Base-by-base conservation (phyloP, 1,139 yeast species). In the Kodamaea suecica region DNA sequence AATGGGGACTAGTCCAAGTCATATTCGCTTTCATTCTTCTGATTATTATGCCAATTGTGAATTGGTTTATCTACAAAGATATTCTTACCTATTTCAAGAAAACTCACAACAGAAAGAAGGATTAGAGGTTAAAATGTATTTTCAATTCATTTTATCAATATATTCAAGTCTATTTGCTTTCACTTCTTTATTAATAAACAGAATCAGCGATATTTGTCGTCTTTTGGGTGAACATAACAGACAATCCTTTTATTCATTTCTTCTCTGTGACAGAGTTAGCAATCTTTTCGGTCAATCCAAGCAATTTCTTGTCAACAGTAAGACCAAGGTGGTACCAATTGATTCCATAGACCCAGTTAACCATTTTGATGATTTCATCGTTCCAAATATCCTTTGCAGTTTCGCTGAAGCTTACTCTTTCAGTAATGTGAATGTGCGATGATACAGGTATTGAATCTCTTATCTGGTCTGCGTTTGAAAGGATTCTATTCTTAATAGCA, bases 341-440 rank as follows among this genome's bases (percentile, higher is more conserved):
- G 34, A 78, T 62, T 16, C 78, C 58, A 50, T 80, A 80, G 4
- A 78, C 45, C 80, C 86, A 82, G 47, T 80, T 80, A 17, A 80
- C 87, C 45, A 75, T 73, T 32, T 66, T 70, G 43, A 82, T 70
- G 35, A 86, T 73, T 53, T 84, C 94, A 35, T 76, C 80, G 51
- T 86, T 83, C 95, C 95, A 86, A 31, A 85, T 69, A 51, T 86
- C 95, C 49, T 81, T 84, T 43, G 76, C 67, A 0, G 90, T 80
- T 55, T 86, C 92, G 8, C 51, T 50, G 29, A 78, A 38, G 25
- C 55, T 50, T 3, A 54, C 53, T 25, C 68, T 49, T n/a, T 42
- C 37, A 12, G 52, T 48, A 16, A 43, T 36, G 13, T 38, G 39
- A 26, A 67, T 61, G 27, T 71, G 66, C 29, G 78, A 67, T 30